phyloP scores from a whole-genome alignment of 352 stramenopile genomes.

The Pythium aristosporum region DNA sequence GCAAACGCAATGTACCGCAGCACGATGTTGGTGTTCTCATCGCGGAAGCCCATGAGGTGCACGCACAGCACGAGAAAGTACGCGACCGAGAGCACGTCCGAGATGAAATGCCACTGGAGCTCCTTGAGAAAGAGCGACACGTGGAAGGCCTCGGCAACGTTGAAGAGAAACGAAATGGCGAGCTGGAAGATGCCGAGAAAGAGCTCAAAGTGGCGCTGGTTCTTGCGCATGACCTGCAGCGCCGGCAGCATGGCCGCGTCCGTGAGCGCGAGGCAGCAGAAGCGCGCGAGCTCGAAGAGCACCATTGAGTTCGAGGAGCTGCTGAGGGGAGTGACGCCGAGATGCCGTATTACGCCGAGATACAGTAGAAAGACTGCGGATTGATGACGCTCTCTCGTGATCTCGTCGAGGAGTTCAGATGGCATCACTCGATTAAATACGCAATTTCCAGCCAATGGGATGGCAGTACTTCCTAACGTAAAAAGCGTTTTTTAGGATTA shows the following conservation, averaged over 20 bases:
- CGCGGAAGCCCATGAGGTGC: conserved; percentile 79
- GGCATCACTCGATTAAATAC: too few relatives aligned
- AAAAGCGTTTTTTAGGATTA: too few relatives aligned
- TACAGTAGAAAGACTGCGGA: too few relatives aligned
- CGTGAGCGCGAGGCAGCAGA: conserved; percentile 71
- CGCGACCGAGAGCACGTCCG: conserved; percentile 81
- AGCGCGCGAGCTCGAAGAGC: conserved; percentile 44
- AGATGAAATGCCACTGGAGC: conserved; percentile 86
- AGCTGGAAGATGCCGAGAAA: conserved; percentile 87
- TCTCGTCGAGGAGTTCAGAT: too few relatives aligned
- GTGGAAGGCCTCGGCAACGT: conserved; percentile 72
- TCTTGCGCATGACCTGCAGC: conserved; percentile 75
- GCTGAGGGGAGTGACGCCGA: too few relatives aligned
- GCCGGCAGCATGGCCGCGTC: conserved; percentile 74
- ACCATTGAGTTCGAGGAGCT: conserved; percentile 12
- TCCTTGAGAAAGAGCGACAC: conserved; percentile 64
- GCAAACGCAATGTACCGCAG: conserved; percentile 85
- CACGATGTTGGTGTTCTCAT: conserved; percentile 84
- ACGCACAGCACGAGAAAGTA: conserved; percentile 87
- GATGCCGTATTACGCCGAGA: too few relatives aligned
- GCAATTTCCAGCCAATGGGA: too few relatives aligned
- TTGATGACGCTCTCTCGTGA: too few relatives aligned
- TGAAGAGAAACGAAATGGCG: conserved; percentile 80
- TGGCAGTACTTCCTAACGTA: too few relatives aligned
- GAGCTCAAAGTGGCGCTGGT: conserved; percentile 87